phyloP scores from a whole-genome alignment of 257 asterid genomes.

The Nicotiana tomentosiformis region DNA sequence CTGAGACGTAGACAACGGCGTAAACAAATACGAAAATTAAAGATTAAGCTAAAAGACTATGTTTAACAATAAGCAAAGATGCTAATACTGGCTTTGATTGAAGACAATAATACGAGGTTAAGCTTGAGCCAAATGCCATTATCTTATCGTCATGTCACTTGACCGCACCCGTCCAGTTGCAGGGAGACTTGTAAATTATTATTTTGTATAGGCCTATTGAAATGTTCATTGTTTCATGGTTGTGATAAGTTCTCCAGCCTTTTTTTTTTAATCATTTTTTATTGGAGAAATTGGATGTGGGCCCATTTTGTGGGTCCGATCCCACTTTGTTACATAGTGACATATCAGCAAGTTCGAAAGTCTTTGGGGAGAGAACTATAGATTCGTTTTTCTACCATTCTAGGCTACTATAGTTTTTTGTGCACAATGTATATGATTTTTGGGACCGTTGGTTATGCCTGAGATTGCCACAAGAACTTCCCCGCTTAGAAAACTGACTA shows the following conservation, averaged over 20 bases:
- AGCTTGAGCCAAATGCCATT: neutral
- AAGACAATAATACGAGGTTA: neutral
- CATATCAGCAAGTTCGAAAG: too few species aligned
- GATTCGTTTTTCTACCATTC: too few species aligned
- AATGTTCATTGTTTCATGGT: constrained; percentile 6
- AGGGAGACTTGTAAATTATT: constrained; percentile 17
- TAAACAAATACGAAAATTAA: neutral
- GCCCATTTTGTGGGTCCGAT: too few species aligned
- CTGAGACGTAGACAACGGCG: neutral
- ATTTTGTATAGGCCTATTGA: neutral
- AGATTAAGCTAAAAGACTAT: neutral
- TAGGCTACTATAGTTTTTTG: too few species aligned
- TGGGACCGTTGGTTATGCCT: too few species aligned
- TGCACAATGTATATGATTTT: too few species aligned
- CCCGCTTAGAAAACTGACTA: too few species aligned
- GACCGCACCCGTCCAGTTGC: neutral
- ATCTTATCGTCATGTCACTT: neutral
- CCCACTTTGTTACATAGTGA: too few species aligned
- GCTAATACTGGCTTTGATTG: neutral
- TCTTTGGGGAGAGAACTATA: too few species aligned
- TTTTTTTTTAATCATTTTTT: neutral
- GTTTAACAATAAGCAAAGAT: neutral
- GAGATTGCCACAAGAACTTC: too few species aligned
- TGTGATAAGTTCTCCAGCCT: neutral
- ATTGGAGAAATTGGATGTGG: too few species aligned